Evolutionary conservation across 345 rosid genomes (phyloP), one percentile per base, ranked within the genome.

Genomic region (Passiflora organensis): DNA sequence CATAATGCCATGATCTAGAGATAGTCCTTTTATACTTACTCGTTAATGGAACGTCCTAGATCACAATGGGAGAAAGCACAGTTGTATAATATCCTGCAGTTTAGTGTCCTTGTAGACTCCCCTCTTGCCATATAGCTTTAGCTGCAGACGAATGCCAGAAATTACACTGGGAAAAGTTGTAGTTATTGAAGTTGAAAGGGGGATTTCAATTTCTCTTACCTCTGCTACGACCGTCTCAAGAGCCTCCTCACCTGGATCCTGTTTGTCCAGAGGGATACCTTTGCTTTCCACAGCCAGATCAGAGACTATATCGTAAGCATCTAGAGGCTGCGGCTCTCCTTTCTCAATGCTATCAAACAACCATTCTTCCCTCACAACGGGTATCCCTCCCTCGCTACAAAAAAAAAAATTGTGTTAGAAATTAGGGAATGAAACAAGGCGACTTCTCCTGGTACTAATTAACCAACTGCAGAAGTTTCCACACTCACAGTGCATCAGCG

Each of bases 1-100:
- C n/a, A n/a, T n/a, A n/a, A n/a, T n/a, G n/a, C n/a, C n/a, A n/a
- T n/a, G n/a, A n/a, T n/a, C n/a, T n/a, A n/a, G n/a, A n/a, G n/a
- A n/a, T n/a, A n/a, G n/a, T n/a, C n/a, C n/a, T n/a, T n/a, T n/a
- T n/a, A n/a, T n/a, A n/a, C 13, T 21, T 58, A 86, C 95, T 80
- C 80, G 13, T 87, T 85, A 48, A 77, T 39, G 39, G 82, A 76
- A 47, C 76, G 59, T 6, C 96, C 93, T 56, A 79, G 66, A 50
- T 91, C 89, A 42, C 89, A 85, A 1, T 82, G 52, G 0, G 85
- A 76, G 43, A 91, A 87, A 1, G 84, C 88, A n/a, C 93, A 82
- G 51, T 79, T 91, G 58, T 79, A 87, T 46, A 82, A 21, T 18
- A 87, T 71, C 90, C 38, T 52, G 63, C 70, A 82, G 71, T 49